A percentile compares a stretch with the other conserved stretches of the same genome.
phyloP scores from a whole-genome alignment of 495 filamentous ascomycete species.

The Podospora comata region DNA sequence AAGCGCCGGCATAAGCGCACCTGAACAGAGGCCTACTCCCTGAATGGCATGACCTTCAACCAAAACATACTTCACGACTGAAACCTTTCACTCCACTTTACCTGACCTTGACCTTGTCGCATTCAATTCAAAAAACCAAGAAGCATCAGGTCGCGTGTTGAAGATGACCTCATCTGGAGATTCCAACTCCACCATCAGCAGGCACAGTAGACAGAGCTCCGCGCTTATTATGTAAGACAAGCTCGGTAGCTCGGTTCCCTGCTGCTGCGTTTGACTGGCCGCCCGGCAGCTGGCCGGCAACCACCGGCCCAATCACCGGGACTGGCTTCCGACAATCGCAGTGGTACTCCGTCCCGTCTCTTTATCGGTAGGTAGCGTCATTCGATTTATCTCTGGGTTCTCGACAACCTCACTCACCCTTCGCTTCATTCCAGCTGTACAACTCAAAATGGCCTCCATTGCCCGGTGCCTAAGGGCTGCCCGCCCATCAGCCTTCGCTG shows the following conservation, averaged over 20 bases:
- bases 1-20: too few species aligned
- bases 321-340: slow-evolving; percentile 2
- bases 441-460: slow-evolving; percentile 47
- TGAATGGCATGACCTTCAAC: too few species aligned
- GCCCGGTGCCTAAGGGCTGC: slow-evolving; percentile 45
- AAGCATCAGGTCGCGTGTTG: neutral
- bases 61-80: too few species aligned
- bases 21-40: too few species aligned
- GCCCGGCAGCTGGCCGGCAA: slow-evolving; percentile 16
- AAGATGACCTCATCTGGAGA: neutral
- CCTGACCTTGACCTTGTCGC: too few species aligned
- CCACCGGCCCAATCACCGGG: slow-evolving; percentile 15
- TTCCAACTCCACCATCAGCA: neutral
- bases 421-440: neutral
- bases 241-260: slow-evolving; percentile 22
- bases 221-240: slow-evolving; percentile 14
- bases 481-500: slow-evolving; percentile 40
- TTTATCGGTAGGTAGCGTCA: slow-evolving; percentile 17
- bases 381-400: slow-evolving; percentile 16
- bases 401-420: neutral
- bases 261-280: slow-evolving; percentile 7
- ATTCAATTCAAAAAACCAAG: neutral
- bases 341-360: neutral
- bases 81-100: too few species aligned
- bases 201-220: neutral